Percentiles rank a stretch among this genome's conserved stretches.
Conservation (phyloP, 331 rosid genomes). For the Acacia concinna region DNA sequence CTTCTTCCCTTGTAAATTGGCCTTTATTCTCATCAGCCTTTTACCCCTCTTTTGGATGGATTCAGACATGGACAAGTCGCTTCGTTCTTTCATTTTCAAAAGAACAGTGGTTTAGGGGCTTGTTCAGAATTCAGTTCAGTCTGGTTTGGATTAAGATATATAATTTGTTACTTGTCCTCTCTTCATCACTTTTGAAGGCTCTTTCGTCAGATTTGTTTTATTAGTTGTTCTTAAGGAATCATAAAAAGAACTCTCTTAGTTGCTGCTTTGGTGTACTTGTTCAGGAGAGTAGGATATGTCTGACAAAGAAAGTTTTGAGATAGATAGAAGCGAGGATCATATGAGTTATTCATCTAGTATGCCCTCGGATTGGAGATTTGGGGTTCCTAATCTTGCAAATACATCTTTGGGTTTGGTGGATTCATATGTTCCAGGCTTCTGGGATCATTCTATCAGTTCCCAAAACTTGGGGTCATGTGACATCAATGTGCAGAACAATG, state of each 20-base stretch:
- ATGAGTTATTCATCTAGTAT: conserved; percentile 56
- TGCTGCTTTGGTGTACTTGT: conserved; percentile 43
- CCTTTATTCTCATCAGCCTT: conserved; percentile 17
- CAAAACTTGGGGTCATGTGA: conserved; percentile 72
- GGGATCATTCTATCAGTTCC: conserved; percentile 67
- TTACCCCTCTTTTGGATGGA: conserved; percentile 9
- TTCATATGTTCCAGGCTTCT: conserved; percentile 55
- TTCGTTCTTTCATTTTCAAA: conserved; percentile 23
- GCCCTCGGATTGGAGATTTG: conserved; percentile 75
- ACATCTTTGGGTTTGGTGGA: conserved; percentile 67
- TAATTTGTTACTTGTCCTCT: background rate
- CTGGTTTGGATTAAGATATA: conserved; percentile 13
- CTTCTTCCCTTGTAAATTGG: conserved; percentile 11
- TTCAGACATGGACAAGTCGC: conserved; percentile 19
- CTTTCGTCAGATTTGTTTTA: conserved; percentile 9
- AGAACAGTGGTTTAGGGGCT: conserved; percentile 23
- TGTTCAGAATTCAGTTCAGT: conserved; percentile 17
- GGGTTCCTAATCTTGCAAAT: conserved; percentile 52
- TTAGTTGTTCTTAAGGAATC: conserved; percentile 31
- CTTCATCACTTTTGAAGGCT: conserved; percentile 18
- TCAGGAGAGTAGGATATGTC: conserved; percentile 56
- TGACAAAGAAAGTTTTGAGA: conserved; percentile 64
- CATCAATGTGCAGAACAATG: conserved; percentile 46
- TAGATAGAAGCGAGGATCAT: conserved; percentile 60
- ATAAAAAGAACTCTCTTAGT: conserved; percentile 24